These are phyloP conservation scores for Leccinum barrowsii DNA, from an alignment of 768 basidiomycete species.

Conservation along the genomic window DNA sequence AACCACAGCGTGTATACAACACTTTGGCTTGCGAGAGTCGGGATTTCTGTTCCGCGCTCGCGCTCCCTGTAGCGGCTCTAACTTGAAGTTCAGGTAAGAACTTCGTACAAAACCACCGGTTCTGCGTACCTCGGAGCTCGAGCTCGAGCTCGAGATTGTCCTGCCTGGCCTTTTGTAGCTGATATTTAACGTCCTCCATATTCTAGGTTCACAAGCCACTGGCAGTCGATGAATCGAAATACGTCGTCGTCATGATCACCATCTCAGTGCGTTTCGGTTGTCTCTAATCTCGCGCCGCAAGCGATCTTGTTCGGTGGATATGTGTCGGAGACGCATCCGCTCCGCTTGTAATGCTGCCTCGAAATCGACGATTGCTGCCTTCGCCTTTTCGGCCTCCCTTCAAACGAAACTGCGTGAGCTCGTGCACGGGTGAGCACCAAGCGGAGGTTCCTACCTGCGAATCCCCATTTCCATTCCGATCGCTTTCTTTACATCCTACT, in stretches of 20 bases:
- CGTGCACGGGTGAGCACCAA: background rate
- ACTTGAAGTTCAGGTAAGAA: background rate
- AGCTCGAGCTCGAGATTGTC: conserved; percentile 73
- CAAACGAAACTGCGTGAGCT: background rate
- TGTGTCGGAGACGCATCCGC: conserved; percentile 54
- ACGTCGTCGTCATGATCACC: conserved; percentile 33
- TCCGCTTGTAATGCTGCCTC: conserved; percentile 50
- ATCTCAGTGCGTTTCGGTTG: conserved; percentile 71
- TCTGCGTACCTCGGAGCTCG: conserved; percentile 61
- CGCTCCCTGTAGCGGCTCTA: conserved; percentile 43
- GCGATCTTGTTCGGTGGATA: conserved; percentile 60
- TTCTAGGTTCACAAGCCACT: conserved; percentile 43
- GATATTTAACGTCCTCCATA: conserved; percentile 71
- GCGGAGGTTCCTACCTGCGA: background rate
- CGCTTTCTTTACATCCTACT: no score
- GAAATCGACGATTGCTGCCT: conserved; percentile 59
- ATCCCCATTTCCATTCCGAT: no score
- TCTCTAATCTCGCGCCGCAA: conserved; percentile 64
- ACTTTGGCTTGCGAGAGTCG: conserved; percentile 67
- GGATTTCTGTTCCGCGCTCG: conserved; percentile 68
- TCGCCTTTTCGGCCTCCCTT: conserved; percentile 76
- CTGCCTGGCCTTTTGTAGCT: conserved; percentile 65
- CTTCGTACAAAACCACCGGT: background rate
- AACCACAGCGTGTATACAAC: no score
- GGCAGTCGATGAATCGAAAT: background rate